phyloP scores from a whole-genome alignment of 805 yeast species.

The Ogataea paradorogensis region DNA sequence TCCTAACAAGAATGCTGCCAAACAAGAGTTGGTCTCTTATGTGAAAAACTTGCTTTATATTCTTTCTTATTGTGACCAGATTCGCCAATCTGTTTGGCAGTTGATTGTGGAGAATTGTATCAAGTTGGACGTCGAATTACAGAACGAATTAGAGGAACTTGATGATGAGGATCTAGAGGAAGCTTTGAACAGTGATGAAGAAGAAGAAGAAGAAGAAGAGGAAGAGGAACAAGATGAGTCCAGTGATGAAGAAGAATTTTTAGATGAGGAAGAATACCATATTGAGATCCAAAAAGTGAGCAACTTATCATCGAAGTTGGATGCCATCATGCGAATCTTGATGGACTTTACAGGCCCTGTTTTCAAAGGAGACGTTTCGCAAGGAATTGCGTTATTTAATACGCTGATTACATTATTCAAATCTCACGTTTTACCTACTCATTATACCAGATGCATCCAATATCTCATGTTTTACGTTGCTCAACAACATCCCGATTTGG shows the following conservation, averaged over 20 bases:
- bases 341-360: slow-evolving; percentile 48
- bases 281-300: slow-evolving; percentile 47
- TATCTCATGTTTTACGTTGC: slow-evolving; percentile 77
- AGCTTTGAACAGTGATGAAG: slow-evolving; percentile 32
- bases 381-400: slow-evolving; percentile 66
- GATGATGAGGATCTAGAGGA: slow-evolving; percentile 70
- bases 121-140: slow-evolving; percentile 87
- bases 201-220: slow-evolving; percentile 34
- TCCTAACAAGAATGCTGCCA: slow-evolving; percentile 75
- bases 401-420: slow-evolving; percentile 74
- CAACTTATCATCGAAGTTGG: slow-evolving; percentile 66
- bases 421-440: slow-evolving; percentile 85
- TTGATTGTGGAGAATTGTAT: slow-evolving; percentile 75
- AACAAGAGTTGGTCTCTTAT: slow-evolving; percentile 56
- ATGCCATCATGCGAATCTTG: slow-evolving; percentile 58
- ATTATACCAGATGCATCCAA: slow-evolving; percentile 85
- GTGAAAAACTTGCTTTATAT: slow-evolving; percentile 59
- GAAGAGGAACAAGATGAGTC: slow-evolving; percentile 22
- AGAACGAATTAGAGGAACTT: slow-evolving; percentile 79
- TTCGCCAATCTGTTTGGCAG: slow-evolving; percentile 75
- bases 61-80: slow-evolving; percentile 69
- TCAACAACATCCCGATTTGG: slow-evolving; percentile 76
- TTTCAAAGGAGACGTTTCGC: slow-evolving; percentile 51
- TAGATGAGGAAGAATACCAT: slow-evolving; percentile 45
- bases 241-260: slow-evolving; percentile 30